Evolutionary conservation across 768 basidiomycete species (phyloP).

Genomic region (Amanita fuliginea): DNA sequence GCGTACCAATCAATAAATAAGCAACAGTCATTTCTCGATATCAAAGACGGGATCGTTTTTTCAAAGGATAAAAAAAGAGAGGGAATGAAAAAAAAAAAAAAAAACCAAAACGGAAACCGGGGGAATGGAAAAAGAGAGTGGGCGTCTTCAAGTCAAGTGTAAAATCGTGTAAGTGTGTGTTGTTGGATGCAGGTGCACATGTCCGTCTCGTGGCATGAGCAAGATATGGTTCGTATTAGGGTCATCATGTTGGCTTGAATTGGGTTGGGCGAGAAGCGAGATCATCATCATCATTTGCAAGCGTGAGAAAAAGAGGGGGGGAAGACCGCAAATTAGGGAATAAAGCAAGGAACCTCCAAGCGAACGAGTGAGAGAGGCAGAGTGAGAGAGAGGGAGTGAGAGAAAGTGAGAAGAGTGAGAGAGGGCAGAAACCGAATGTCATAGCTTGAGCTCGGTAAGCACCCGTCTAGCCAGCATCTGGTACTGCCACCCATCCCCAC

Average conservation of each 20-base stretch:
- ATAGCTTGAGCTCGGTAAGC: conserved; percentile 81
- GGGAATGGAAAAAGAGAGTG: too few species aligned
- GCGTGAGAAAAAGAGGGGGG: too few species aligned
- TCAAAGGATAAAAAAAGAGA: too few species aligned
- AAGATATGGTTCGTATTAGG: background rate
- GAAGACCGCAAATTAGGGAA: conserved; percentile 1
- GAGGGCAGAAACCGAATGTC: conserved; percentile 12
- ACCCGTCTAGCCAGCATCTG: conserved; percentile 89
- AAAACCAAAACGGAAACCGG: too few species aligned
- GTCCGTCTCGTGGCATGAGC: background rate
- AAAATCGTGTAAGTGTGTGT: background rate
- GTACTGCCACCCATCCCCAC: conserved; percentile 95
- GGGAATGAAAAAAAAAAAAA: too few species aligned
- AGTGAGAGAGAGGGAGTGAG: too few species aligned
- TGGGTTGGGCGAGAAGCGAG: background rate
- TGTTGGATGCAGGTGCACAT: background rate
- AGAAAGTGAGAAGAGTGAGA: too few species aligned
- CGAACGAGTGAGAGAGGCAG: too few species aligned
- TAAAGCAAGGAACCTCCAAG: background rate
- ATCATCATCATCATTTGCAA: background rate
- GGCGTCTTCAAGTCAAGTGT: too few species aligned
- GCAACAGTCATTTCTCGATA: background rate
- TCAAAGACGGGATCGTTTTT: background rate
- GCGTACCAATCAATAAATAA: conserved; percentile 2
- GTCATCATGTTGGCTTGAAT: background rate